Conservation (phyloP, 805 yeast genomes). For the Metschnikowia matae region DNA sequence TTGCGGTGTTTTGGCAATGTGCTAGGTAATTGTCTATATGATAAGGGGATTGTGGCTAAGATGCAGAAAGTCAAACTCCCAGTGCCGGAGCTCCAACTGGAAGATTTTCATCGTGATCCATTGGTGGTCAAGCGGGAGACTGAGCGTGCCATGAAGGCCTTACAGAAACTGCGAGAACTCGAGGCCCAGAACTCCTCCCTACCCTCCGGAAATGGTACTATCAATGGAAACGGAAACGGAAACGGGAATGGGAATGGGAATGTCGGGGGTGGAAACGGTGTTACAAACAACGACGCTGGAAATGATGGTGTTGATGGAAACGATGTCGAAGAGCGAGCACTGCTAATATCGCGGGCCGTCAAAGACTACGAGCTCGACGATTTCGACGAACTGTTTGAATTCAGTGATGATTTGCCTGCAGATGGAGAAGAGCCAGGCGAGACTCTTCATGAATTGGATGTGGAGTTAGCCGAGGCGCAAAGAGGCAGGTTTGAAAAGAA, state of each 20-base stretch:
- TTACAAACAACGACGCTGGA: not conserved
- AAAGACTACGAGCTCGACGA: conserved; percentile 23
- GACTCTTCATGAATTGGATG: conserved; percentile 3
- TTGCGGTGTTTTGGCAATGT: conserved; percentile 77
- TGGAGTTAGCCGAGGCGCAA: conserved; percentile 1
- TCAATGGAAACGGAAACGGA: not conserved
- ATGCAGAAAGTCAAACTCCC: conserved; percentile 40
- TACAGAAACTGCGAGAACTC: not conserved
- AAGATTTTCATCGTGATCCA: conserved; percentile 37
- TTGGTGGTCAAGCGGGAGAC: conserved; percentile 27
- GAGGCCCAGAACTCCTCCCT: not conserved
- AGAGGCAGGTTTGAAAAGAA: not conserved
- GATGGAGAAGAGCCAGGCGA: conserved; percentile 15
- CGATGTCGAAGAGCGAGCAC: not conserved
- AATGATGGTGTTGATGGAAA: not conserved
- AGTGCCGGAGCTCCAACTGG: conserved; percentile 26
- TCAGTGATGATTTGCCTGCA: conserved; percentile 37
- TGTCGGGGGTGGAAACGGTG: not conserved
- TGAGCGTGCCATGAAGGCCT: conserved; percentile 12
- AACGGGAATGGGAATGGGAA: not conserved
- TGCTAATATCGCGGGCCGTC: conserved; percentile 4
- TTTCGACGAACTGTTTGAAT: conserved; percentile 38
- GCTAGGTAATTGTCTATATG: conserved; percentile 80
- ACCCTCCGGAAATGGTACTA: not conserved
- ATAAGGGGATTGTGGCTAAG: conserved; percentile 56